phyloP scores from a whole-genome alignment of 2,329 filamentous ascomycete genomes.

The Fusarium cyanostomum region DNA sequence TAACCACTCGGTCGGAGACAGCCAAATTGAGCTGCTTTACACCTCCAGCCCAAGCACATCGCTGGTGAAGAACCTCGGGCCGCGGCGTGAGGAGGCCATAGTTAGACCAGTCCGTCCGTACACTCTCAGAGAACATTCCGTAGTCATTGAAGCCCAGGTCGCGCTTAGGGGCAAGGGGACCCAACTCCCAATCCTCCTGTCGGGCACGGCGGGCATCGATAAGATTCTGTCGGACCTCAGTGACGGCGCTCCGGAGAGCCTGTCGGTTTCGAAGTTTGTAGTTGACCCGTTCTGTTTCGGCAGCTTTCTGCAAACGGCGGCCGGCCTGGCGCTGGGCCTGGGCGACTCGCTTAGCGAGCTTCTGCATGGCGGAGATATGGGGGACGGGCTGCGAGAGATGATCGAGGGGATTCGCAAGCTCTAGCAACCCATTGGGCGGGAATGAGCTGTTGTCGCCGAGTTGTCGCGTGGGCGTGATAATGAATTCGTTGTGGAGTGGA shows the following conservation, averaged over 20 bases:
- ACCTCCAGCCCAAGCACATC: slow-evolving; percentile 66
- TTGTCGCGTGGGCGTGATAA: slow-evolving; percentile 37
- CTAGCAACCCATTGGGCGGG: slow-evolving; percentile 41
- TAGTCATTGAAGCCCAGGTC: slow-evolving; percentile 72
- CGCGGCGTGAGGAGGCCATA: slow-evolving; percentile 43
- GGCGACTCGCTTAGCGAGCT: slow-evolving; percentile 71
- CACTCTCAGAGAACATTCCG: slow-evolving; percentile 60
- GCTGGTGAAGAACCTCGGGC: slow-evolving; percentile 51
- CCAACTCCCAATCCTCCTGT: slow-evolving; percentile 81
- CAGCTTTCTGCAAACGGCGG: slow-evolving; percentile 55
- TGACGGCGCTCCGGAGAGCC: slow-evolving; percentile 44
- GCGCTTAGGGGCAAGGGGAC: slow-evolving; percentile 79
- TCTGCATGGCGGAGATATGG: slow-evolving; percentile 67
- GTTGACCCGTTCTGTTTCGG: slow-evolving; percentile 46
- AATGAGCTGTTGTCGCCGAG: slow-evolving; percentile 36
- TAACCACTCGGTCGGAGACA: slow-evolving; percentile 80
- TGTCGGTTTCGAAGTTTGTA: slow-evolving; percentile 45
- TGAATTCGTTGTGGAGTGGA: slow-evolving; percentile 41
- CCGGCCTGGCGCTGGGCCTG: slow-evolving; percentile 72
- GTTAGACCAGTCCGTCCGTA: slow-evolving; percentile 50
- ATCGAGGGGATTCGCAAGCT: slow-evolving; percentile 27
- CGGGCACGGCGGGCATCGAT: slow-evolving; percentile 60
- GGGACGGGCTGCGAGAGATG: slow-evolving; percentile 8
- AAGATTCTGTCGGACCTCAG: slow-evolving; percentile 49
- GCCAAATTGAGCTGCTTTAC: slow-evolving; percentile 68